These are phyloP conservation scores for Argentina anserina DNA, from an alignment of 306 rosid species.

Conservation along the genomic window DNA sequence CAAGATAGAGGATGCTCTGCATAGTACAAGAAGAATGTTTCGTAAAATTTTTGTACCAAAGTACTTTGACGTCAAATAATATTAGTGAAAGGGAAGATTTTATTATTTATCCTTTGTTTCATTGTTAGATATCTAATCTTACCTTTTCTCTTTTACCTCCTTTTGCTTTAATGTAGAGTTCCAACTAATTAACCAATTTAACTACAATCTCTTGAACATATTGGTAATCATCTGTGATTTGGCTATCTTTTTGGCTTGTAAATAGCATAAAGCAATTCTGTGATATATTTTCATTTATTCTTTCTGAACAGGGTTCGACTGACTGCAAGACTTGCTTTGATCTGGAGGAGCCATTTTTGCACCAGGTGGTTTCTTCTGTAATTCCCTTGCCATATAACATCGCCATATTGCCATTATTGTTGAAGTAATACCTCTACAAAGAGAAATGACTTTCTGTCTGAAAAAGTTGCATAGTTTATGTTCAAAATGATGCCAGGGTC, in stretches of 20 bases:
- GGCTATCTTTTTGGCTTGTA: conserved; percentile 7
- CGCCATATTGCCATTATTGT: conserved; percentile 4
- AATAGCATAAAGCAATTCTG: neutral
- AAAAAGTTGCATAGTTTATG: conserved; percentile 20
- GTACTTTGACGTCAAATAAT: conserved; percentile 39
- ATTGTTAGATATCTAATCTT: neutral
- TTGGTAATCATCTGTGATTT: neutral
- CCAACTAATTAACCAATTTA: neutral
- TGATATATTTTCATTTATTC: neutral
- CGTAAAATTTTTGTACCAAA: conserved; percentile 43
- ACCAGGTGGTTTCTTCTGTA: conserved; percentile 12
- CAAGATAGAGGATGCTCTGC: conserved; percentile 33
- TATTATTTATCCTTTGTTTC: conserved; percentile 42
- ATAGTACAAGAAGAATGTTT: conserved; percentile 32
- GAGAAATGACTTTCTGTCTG: conserved; percentile 37
- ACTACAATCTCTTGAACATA: neutral
- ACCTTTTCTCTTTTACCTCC: conserved; percentile 1
- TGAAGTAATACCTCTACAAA: conserved; percentile 25
- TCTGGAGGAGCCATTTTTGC: conserved; percentile 4
- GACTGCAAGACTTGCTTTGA: neutral
- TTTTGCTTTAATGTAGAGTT: neutral
- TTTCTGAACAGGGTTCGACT: conserved; percentile 22
- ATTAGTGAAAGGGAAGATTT: conserved; percentile 58
- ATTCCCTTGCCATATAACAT: neutral
- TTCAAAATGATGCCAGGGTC: conserved; percentile 15